phyloP scores from a whole-genome alignment of 805 yeast genomes.

The Saccharomycopsis sp. region DNA sequence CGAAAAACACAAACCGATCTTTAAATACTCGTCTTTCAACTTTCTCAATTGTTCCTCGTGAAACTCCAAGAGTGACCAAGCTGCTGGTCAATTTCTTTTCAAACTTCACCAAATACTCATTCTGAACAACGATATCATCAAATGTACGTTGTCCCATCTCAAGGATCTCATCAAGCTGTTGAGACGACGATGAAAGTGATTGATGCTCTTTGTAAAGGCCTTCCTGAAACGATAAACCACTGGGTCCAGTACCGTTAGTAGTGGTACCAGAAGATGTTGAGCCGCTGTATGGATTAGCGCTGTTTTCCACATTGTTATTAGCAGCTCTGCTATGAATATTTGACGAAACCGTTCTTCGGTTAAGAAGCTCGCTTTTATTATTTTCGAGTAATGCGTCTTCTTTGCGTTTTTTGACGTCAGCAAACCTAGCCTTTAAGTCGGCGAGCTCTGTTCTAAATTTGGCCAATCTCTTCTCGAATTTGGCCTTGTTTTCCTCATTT shows the following conservation, averaged over 20 bases:
- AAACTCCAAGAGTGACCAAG: conserved; percentile 77
- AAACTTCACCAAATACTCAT: conserved; percentile 57
- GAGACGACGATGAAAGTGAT: conserved; percentile 59
- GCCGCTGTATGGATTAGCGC: conserved; percentile 46
- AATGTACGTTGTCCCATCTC: conserved; percentile 85
- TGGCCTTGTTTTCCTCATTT: conserved; percentile 45
- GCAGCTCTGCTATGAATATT: conserved; percentile 8
- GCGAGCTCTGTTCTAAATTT: conserved; percentile 42
- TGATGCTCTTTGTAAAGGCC: conserved; percentile 67
- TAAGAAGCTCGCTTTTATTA: conserved; percentile 40
- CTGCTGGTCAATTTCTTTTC: conserved; percentile 60
- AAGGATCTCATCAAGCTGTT: conserved; percentile 80
- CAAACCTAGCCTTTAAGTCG: conserved; percentile 29
- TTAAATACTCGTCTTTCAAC: conserved; percentile 78
- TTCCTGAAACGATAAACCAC: conserved; percentile 38
- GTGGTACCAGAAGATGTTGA: conserved; percentile 21
- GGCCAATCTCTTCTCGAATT: conserved; percentile 53
- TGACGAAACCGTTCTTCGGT: conserved; percentile 28
- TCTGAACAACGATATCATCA: conserved; percentile 82
- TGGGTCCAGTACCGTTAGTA: conserved; percentile 14
- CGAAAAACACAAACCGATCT: conserved; percentile 83
- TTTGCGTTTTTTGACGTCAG: conserved; percentile 30
- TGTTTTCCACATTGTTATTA: conserved; percentile 6
- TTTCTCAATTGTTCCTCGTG: conserved; percentile 71
- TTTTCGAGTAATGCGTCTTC: conserved; percentile 34